Evolutionary conservation across 306 rosid genomes (phyloP).

Genomic region (Castanospermum australe): DNA sequence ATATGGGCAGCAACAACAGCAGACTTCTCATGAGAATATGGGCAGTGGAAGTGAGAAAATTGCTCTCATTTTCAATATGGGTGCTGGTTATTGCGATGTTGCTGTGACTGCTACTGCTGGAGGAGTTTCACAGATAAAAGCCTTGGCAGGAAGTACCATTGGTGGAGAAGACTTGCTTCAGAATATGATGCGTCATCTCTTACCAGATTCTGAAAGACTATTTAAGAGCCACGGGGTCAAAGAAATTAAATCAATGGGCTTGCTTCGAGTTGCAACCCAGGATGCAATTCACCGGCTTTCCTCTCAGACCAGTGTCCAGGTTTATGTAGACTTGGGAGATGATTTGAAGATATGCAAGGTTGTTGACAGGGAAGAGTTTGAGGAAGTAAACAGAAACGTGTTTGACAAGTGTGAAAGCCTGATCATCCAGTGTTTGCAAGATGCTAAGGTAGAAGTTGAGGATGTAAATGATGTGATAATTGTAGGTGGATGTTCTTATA

Average conservation of each 20-base stretch:
- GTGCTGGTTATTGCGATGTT: slow-evolving; percentile 88
- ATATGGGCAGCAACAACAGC: slow-evolving; percentile 74
- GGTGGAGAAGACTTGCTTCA: slow-evolving; percentile 98
- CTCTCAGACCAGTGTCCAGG: slow-evolving; percentile 37
- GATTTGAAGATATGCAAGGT: slow-evolving; percentile 55
- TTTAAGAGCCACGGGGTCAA: slow-evolving; percentile 46
- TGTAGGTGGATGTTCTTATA: slow-evolving; percentile 81
- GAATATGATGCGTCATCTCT: slow-evolving; percentile 67
- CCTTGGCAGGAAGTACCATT: slow-evolving; percentile 76
- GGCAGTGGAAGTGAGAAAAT: slow-evolving; percentile 70
- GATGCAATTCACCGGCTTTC: slow-evolving; percentile 84
- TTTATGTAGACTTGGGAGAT: slow-evolving; percentile 72
- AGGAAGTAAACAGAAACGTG: slow-evolving; percentile 65
- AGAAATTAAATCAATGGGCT: slow-evolving; percentile 55
- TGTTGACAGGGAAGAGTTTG: slow-evolving; percentile 60
- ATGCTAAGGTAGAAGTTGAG: slow-evolving; percentile 59
- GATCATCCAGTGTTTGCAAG: slow-evolving; percentile 63
- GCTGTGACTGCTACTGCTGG: slow-evolving; percentile 77
- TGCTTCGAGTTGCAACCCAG: slow-evolving; percentile 76
- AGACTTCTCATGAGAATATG: slow-evolving; percentile 44
- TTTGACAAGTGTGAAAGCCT: slow-evolving; percentile 70
- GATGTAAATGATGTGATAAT: slow-evolving; percentile 66
- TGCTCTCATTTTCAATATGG: slow-evolving; percentile 86
- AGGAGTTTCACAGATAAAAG: slow-evolving; percentile 80
- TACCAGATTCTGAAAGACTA: slow-evolving; percentile 58